Conservation (phyloP, 345 rosid species). For the Eucalyptus tenuipes region DNA sequence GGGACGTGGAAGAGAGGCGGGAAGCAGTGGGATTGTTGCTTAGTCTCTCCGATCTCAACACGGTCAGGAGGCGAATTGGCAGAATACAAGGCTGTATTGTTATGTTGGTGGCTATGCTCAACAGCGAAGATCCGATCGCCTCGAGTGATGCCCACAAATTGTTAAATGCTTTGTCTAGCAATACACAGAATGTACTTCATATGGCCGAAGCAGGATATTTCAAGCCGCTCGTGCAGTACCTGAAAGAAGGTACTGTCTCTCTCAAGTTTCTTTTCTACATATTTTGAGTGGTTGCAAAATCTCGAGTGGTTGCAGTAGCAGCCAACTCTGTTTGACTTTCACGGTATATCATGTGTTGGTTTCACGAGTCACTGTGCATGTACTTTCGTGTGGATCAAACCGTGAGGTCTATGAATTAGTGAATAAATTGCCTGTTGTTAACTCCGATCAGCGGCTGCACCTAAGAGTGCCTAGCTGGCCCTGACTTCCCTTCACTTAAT, state of each 20-base stretch:
- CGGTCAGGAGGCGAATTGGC: constrained; percentile 43
- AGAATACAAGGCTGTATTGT: constrained; percentile 64
- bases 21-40: constrained; percentile 55
- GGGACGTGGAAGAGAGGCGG: constrained; percentile 39
- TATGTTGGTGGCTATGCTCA: constrained; percentile 42
- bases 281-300: neutral
- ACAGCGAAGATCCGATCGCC: constrained; percentile 36
- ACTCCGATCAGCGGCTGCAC: neutral
- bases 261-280: neutral
- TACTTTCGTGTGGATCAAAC: neutral
- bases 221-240: constrained; percentile 46
- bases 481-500: neutral
- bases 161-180: constrained; percentile 44
- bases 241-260: constrained; percentile 36
- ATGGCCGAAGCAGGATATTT: constrained; percentile 80
- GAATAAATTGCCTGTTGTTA: neutral
- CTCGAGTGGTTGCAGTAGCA: neutral
- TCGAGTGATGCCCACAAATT: constrained; percentile 41
- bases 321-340: neutral
- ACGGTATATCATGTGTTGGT: neutral
- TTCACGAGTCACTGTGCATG: neutral
- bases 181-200: constrained; percentile 61
- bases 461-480: neutral
- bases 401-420: neutral
- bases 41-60: constrained; percentile 34